Percentiles rank a stretch among this genome's conserved stretches.
phyloP scores from a whole-genome alignment of 331 rosid species.

The Cydonia oblonga region DNA sequence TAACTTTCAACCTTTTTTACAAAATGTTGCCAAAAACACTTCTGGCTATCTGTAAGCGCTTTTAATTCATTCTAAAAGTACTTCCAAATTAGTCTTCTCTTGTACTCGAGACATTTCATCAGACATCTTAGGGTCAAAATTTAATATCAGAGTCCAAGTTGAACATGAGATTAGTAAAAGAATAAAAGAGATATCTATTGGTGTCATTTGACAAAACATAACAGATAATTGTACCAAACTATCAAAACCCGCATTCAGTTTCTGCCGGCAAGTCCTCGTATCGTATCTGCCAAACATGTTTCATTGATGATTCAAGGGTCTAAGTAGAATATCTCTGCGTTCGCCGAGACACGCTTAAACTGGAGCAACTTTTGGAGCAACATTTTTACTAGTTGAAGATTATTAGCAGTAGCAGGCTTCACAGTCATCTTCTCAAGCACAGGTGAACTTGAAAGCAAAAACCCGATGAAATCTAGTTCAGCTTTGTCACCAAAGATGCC shows the following conservation, averaged over 20 bases:
- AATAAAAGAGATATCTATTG: too few species aligned
- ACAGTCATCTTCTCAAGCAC: too few species aligned
- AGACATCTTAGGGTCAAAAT: not conserved
- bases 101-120: not conserved
- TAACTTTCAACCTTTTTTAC: not conserved
- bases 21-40: not conserved
- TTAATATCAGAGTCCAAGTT: not conserved
- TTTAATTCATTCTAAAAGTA: too few species aligned
- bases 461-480: too few species aligned
- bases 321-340: not conserved
- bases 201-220: not conserved
- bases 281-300: not conserved
- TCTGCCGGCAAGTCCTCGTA: not conserved
- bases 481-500: too few species aligned
- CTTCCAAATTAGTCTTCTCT: not conserved
- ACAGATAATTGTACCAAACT: not conserved
- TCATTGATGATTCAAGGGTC: not conserved
- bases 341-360: not conserved
- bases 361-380: too few species aligned
- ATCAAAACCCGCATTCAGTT: not conserved
- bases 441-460: too few species aligned
- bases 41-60: too few species aligned
- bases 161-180: not conserved
- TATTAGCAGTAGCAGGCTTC: too few species aligned
- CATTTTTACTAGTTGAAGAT: too few species aligned